A percentile compares a stretch with the other conserved stretches of the same genome.
These are phyloP conservation scores for Tubosaeta sp. DNA, from an alignment of 768 basidiomycete genomes.

Conservation along the genomic window DNA sequence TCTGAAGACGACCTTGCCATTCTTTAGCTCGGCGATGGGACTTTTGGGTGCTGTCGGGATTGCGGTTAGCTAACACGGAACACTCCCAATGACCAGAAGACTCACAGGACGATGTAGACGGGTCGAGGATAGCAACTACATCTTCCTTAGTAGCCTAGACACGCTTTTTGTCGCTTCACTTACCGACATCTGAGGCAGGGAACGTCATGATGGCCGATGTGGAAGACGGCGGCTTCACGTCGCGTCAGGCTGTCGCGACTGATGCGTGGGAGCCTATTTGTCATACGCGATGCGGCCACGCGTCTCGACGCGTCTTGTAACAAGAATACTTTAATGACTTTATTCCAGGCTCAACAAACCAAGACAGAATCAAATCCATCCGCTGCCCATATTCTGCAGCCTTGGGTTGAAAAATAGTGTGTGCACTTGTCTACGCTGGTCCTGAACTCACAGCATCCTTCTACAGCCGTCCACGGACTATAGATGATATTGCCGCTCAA, in stretches of 20 bases:
- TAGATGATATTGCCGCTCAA: constrained; percentile 96
- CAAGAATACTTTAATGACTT: constrained; percentile 45
- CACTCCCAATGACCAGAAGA: neutral
- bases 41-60: constrained; percentile 37
- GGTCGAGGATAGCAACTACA: constrained; percentile 10
- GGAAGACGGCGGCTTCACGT: constrained; percentile 9
- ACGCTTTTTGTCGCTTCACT: constrained; percentile 7
- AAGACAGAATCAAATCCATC: constrained; percentile 42
- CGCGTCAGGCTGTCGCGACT: constrained; percentile 22
- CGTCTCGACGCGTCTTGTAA: constrained; percentile 40
- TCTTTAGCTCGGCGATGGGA: constrained; percentile 60
- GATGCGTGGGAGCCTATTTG: constrained; percentile 30
- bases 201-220: constrained; percentile 19
- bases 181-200: constrained; percentile 13
- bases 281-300: constrained; percentile 36
- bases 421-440: constrained; percentile 19
- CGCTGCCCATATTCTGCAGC: constrained; percentile 62
- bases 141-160: constrained; percentile 1
- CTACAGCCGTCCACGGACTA: constrained; percentile 88
- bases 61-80: neutral
- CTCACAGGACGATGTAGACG: constrained; percentile 17
- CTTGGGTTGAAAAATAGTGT: constrained; percentile 99
- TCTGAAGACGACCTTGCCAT: constrained; percentile 70
- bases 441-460: constrained; percentile 5
- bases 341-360: constrained; percentile 52